These are phyloP conservation scores for Dendrobium nobile DNA, from an alignment of 106 monocot genomes.

Conservation along the genomic window DNA sequence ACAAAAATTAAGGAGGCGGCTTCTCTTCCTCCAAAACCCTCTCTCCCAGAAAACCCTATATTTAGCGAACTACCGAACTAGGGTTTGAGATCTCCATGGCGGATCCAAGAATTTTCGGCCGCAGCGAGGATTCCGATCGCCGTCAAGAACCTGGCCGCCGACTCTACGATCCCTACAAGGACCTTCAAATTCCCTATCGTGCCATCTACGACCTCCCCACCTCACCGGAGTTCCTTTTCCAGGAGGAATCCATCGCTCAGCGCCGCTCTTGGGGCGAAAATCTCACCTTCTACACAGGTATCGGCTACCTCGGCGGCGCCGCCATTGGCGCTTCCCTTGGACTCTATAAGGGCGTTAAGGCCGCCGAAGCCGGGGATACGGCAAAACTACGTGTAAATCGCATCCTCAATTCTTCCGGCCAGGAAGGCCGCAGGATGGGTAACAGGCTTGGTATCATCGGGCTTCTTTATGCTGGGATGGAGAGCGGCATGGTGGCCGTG, in stretches of 20 bases:
- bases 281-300: slow-evolving; percentile 75
- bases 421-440: slow-evolving; percentile 45
- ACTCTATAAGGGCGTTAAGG: slow-evolving; percentile 22
- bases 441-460: slow-evolving; percentile 59
- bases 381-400: slow-evolving; percentile 53
- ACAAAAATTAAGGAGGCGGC: neutral
- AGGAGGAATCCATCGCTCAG: slow-evolving; percentile 53
- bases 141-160: slow-evolving; percentile 19
- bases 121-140: neutral
- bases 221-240: slow-evolving; percentile 76
- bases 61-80: neutral
- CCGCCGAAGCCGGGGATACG: slow-evolving; percentile 57
- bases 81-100: slow-evolving; percentile 19
- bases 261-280: slow-evolving; percentile 77
- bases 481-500: slow-evolving; percentile 47
- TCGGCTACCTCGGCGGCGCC: slow-evolving; percentile 59
- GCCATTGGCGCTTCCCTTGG: slow-evolving; percentile 45
- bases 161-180: slow-evolving; percentile 53
- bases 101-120: slow-evolving; percentile 11
- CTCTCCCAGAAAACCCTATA: slow-evolving; percentile 4
- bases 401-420: slow-evolving; percentile 54
- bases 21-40: neutral
- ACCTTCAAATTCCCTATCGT: slow-evolving; percentile 42
- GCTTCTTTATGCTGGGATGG: slow-evolving; percentile 62
- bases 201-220: slow-evolving; percentile 60